Evolutionary conservation across 257 asterid species (phyloP).

Genomic region (Fraxinus quadrangulata): DNA sequence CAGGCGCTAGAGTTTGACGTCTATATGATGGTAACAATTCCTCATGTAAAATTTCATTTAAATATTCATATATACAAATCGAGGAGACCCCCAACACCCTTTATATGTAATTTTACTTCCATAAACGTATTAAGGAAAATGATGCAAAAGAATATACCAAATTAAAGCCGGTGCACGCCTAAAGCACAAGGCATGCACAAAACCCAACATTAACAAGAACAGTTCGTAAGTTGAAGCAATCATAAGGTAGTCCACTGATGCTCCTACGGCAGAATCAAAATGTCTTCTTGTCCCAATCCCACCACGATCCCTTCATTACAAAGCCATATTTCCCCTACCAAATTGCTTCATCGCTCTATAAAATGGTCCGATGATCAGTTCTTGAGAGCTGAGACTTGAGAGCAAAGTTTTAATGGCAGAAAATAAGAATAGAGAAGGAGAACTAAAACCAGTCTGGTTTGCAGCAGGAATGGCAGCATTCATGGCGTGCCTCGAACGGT

Average conservation of each 20-base stretch:
- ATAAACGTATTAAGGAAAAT: no score
- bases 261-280: constrained; percentile 40
- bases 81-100: no score
- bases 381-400: neutral
- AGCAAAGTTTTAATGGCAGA: constrained; percentile 28
- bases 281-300: constrained; percentile 75
- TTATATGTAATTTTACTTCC: constrained; percentile 1
- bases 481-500: constrained; percentile 77
- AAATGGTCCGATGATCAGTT: constrained; percentile 26
- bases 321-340: neutral
- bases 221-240: constrained; percentile 36
- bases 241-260: constrained; percentile 39
- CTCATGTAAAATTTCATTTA: no score
- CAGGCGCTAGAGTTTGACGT: no score
- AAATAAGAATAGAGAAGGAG: constrained; percentile 45
- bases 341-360: constrained; percentile 26
- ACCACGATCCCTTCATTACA: constrained; percentile 52
- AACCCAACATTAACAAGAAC: constrained; percentile 13
- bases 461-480: constrained; percentile 88
- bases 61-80: no score
- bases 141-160: constrained; percentile 18
- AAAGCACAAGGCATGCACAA: constrained; percentile 20
- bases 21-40: no score
- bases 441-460: constrained; percentile 70
- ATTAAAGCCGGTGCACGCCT: constrained; percentile 48